Base-by-base conservation (phyloP, 805 yeast genomes). In the Millerago galiae region DNA sequence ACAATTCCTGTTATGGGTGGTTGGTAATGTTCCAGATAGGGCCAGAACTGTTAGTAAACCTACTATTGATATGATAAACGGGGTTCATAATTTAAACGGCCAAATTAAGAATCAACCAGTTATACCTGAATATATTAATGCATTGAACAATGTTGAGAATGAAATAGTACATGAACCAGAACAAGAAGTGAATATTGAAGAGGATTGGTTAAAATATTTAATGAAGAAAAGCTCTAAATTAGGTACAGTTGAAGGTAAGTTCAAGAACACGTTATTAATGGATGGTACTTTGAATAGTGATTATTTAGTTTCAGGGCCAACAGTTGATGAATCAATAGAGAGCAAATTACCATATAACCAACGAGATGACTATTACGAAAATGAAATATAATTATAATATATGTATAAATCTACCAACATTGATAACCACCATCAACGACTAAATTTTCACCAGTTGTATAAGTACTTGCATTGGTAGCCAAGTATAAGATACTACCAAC, bases 401-500 rank as follows among this genome's bases (percentile, higher is more conserved):
- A 25, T 8, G 11, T 15, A 28, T 11, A 16, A 10, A 18, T 17
- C 25, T 41, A 85, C 91, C 91, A 84, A 52, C 88, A 81, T 53
- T 82, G 82, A 70, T 84, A 86, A 44, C 95, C 95, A 57, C 95
- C 95, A 59, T 86, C 95, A 44, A 83, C 91, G 26, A 82, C 78
- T 64, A 86, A 64, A 64, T 85, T 84, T 60, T 83, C 81, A 56
- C 95, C 95, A 13, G 95, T 85, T 45, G 91, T 83, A 71, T 85
- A 86, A 15, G 83, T 71, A 30, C 85, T 75, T 8, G 91, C 93
- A 44, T 77, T 75, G 31, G 84, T 74, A 21, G 90, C 80, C 68
- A 85, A 71, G 70, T 82, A 86, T 49, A 86, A 66, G 44, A 83
- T 71, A 29, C 86, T 72, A 32, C 95, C 95, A 32, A 82, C 83